A percentile compares a stretch with the other conserved stretches of the same genome.
phyloP scores from a whole-genome alignment of 176 grass and related monocot genomes.

The Eleusine coracana region DNA sequence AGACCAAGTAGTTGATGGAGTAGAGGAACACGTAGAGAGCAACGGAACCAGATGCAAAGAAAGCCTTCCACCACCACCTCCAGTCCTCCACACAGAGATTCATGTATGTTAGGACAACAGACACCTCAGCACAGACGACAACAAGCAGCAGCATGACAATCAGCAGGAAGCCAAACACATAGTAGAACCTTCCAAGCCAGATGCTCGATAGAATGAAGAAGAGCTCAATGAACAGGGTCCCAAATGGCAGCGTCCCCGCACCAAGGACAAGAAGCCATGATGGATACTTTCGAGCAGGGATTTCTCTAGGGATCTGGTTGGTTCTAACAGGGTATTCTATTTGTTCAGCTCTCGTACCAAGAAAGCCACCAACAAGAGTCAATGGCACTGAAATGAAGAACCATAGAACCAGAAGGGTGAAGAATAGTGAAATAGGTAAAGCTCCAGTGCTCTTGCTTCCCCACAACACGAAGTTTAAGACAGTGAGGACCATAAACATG shows the following conservation, averaged over 20 bases:
- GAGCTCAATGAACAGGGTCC: conserved; percentile 82
- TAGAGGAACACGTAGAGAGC: conserved; percentile 86
- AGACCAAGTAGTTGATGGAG: conserved; percentile 91
- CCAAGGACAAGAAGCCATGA: conserved; percentile 86
- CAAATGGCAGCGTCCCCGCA: conserved; percentile 74
- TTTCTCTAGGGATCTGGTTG: conserved; percentile 86
- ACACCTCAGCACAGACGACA: conserved; percentile 69
- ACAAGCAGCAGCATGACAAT: conserved; percentile 74
- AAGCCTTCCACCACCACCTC: conserved; percentile 94
- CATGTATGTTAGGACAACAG: conserved; percentile 81
- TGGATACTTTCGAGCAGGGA: conserved; percentile 74
- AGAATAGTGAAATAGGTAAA: conserved; percentile 82
- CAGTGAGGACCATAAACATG: conserved; percentile 64
- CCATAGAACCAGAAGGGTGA: conserved; percentile 79
- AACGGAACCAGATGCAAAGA: conserved; percentile 77
- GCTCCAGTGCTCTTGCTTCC: conserved; percentile 82
- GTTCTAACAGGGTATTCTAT: conserved; percentile 78
- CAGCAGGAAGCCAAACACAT: conserved; percentile 86
- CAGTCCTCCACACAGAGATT: conserved; percentile 85
- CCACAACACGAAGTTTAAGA: conserved; percentile 81
- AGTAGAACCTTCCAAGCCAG: conserved; percentile 94
- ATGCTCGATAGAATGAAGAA: conserved; percentile 88
- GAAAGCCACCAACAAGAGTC: conserved; percentile 64
- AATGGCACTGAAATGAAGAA: conserved; percentile 86
- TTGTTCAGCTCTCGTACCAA: conserved; percentile 64